phyloP scores from a whole-genome alignment of 192 early-diverging fungal species.

The Physocladia obscura region DNA sequence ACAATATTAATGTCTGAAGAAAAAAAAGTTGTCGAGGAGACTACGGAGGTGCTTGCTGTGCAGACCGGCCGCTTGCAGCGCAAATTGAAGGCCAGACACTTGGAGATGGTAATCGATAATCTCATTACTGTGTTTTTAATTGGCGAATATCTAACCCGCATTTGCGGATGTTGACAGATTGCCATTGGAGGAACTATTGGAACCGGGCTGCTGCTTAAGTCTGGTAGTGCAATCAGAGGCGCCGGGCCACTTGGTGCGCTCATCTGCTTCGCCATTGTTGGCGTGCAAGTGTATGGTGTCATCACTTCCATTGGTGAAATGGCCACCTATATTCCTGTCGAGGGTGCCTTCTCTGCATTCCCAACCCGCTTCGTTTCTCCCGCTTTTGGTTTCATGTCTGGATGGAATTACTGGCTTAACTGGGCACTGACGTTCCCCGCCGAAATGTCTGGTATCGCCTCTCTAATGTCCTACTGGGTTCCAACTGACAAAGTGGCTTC shows the following conservation, averaged over 20 bases:
- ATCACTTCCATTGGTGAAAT: slow-evolving; percentile 68
- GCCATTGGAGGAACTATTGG: slow-evolving; percentile 8
- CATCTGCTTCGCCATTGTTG: slow-evolving; percentile 3
- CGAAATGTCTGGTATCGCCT: slow-evolving; percentile 76
- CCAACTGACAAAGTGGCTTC: slow-evolving; percentile 32
- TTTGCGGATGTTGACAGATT: background rate
- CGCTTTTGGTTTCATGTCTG: slow-evolving; percentile 55
- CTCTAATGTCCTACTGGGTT: slow-evolving; percentile 72
- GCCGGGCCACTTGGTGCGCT: slow-evolving; percentile 49
- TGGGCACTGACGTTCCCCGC: slow-evolving; percentile 46
- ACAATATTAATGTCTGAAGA: background rate
- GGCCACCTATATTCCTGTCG: slow-evolving; percentile 44
- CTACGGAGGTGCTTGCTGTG: background rate
- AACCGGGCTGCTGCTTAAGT: slow-evolving; percentile 82
- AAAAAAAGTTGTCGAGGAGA: background rate
- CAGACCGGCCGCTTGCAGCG: slow-evolving; percentile 31
- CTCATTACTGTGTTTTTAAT: too few relatives aligned
- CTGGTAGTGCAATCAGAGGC: slow-evolving; percentile 64
- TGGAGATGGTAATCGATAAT: slow-evolving; percentile 69
- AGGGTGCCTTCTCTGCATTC: slow-evolving; percentile 80
- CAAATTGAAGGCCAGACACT: slow-evolving; percentile 48
- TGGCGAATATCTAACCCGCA: too few relatives aligned
- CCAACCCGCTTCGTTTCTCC: slow-evolving; percentile 76
- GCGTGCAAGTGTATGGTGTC: slow-evolving; percentile 21
- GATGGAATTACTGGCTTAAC: slow-evolving; percentile 41